Percentiles rank a stretch among this genome's conserved stretches.
Conservation (phyloP, 1,284 basidiomycete species). For the Cerioporus squamosus region DNA sequence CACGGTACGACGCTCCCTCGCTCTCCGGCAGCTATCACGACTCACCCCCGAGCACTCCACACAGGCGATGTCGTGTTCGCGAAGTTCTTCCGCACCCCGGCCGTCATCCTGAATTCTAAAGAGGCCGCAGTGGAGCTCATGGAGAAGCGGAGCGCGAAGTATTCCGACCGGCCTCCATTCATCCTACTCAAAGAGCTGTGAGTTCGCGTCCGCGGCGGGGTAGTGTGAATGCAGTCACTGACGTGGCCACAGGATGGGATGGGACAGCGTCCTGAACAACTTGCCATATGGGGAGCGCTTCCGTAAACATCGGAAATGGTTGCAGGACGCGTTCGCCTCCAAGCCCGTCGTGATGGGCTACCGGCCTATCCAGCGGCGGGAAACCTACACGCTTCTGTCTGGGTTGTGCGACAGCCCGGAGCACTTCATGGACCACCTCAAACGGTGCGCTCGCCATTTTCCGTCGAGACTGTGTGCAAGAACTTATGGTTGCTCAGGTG, state of each 20-base stretch:
- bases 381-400: conserved; percentile 30
- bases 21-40: neutral
- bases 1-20: conserved; percentile 19
- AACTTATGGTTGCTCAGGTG: conserved; percentile 12
- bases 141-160: conserved; percentile 44
- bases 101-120: conserved; percentile 41
- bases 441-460: conserved; percentile 21
- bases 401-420: conserved; percentile 29
- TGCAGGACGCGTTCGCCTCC: conserved; percentile 32
- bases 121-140: conserved; percentile 43
- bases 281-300: conserved; percentile 33
- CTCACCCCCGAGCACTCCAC: neutral
- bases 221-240: neutral
- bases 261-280: conserved; percentile 29
- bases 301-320: conserved; percentile 35
- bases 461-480: neutral
- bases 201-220: neutral
- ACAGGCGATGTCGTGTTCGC: conserved; percentile 43
- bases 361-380: conserved; percentile 28
- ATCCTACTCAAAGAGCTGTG: conserved; percentile 34
- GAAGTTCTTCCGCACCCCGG: conserved; percentile 36
- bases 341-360: conserved; percentile 26
- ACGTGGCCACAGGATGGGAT: conserved; percentile 25
- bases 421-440: conserved; percentile 28
- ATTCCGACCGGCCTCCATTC: conserved; percentile 41